phyloP scores from a whole-genome alignment of 345 rosid genomes.

The Hibiscus syriacus region DNA sequence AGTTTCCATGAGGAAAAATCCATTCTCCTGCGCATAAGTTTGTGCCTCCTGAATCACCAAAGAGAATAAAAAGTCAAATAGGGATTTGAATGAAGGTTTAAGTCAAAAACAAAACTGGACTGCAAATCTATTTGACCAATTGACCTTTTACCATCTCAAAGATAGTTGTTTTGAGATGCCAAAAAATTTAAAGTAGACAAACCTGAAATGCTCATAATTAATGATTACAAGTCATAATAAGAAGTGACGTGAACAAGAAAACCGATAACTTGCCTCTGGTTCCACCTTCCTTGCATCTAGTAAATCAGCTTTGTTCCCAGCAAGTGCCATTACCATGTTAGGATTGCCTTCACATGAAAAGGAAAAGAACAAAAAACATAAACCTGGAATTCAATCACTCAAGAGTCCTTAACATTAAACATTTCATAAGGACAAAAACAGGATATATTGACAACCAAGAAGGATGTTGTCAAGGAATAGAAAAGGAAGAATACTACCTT shows the following conservation, averaged over 20 bases:
- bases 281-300: constrained; percentile 70
- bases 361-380: background rate
- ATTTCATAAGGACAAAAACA: background rate
- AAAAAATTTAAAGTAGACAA: background rate
- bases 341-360: constrained; percentile 53
- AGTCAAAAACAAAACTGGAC: background rate
- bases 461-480: background rate
- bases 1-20: constrained; percentile 93
- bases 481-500: constrained; percentile 43
- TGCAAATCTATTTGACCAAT: background rate
- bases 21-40: constrained; percentile 74
- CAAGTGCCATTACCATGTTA: constrained; percentile 87
- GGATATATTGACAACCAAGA: constrained; percentile 1
- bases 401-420: background rate
- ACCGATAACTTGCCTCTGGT: constrained; percentile 52
- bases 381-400: background rate
- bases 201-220: background rate
- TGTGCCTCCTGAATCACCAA: constrained; percentile 63
- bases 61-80: background rate
- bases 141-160: constrained; percentile 2
- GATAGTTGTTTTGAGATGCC: background rate
- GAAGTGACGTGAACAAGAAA: background rate
- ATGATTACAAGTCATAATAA: background rate
- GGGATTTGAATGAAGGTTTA: background rate
- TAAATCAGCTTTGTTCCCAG: constrained; percentile 89